Percentiles rank a stretch among this genome's conserved stretches.
These are phyloP conservation scores for Apophysomyces sp. DNA, from an alignment of 371 early-diverging fungal genomes.

Conservation along the genomic window DNA sequence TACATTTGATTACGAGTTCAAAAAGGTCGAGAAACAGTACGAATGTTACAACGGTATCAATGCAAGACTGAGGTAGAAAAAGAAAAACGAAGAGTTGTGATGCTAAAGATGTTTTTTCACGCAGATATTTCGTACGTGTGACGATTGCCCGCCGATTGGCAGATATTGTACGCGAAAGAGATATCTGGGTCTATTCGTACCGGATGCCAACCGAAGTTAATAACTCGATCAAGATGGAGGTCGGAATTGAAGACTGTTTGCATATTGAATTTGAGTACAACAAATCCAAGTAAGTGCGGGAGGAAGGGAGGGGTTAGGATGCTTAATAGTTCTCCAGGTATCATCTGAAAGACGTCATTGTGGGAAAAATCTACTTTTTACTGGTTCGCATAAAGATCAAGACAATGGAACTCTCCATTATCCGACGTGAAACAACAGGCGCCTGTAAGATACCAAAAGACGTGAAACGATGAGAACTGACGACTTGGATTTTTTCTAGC, in stretches of 20 bases:
- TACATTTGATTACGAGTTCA: constrained; percentile 87
- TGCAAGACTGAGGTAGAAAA: constrained; percentile 74
- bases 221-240: constrained; percentile 94
- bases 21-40: constrained; percentile 90
- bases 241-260: constrained; percentile 93
- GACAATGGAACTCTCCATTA: constrained; percentile 98
- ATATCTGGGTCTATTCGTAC: constrained; percentile 92
- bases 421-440: constrained; percentile 96
- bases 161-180: constrained; percentile 71
- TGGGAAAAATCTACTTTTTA: constrained; percentile 97
- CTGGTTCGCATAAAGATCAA: constrained; percentile 99
- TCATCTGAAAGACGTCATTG: constrained; percentile 96
- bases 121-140: constrained; percentile 85
- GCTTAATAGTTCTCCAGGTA: constrained; percentile 51
- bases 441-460: constrained; percentile 47
- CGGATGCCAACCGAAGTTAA: constrained; percentile 83
- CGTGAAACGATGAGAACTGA: not conserved
- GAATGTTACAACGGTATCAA: constrained; percentile 92
- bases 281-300: constrained; percentile 73
- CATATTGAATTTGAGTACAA: constrained; percentile 96
- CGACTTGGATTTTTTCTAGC: constrained; percentile 39
- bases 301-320: not conserved
- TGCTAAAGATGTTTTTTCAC: not conserved
- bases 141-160: constrained; percentile 78
- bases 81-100: not conserved